A percentile compares a stretch with the other conserved stretches of the same genome.
These are phyloP conservation scores for Psophocarpus tetragonolobus DNA, from an alignment of 306 rosid species.

Conservation along the genomic window DNA sequence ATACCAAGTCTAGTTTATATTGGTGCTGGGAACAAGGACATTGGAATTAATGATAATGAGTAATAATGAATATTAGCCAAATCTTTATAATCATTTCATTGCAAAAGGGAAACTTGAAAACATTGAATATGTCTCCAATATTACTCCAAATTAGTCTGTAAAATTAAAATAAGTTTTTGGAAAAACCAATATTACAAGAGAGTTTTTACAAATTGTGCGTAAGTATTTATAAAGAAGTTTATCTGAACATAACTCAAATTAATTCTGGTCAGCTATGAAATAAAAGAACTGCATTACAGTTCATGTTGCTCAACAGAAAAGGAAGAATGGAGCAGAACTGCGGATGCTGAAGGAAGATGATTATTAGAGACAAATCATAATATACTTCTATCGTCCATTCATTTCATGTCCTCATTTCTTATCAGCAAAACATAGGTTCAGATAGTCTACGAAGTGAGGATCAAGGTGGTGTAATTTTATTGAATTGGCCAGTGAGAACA, in stretches of 20 bases:
- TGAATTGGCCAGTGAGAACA: not conserved
- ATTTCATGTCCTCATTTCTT: not conserved
- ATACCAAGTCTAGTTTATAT: constrained; percentile 1
- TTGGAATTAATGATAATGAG: not conserved
- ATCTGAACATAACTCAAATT: not conserved
- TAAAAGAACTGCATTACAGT: not conserved
- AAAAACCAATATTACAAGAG: no score
- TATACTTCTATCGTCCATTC: not conserved
- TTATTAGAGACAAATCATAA: not conserved
- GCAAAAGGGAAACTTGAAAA: not conserved
- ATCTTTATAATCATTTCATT: not conserved
- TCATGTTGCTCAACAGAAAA: not conserved
- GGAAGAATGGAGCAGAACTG: not conserved
- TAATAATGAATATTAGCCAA: not conserved
- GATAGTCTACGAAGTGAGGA: not conserved
- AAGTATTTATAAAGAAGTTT: no score
- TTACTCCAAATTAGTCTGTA: not conserved
- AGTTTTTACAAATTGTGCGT: no score
- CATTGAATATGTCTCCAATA: not conserved
- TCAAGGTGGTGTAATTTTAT: not conserved
- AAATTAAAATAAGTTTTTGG: not conserved
- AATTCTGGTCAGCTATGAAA: not conserved
- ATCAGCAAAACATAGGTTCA: not conserved
- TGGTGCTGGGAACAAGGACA: not conserved
- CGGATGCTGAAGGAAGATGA: not conserved